Evolutionary conservation across 352 stramenopile genomes (phyloP), one percentile per base, ranked within the genome.

Genomic region (Phytophthora pini): DNA sequence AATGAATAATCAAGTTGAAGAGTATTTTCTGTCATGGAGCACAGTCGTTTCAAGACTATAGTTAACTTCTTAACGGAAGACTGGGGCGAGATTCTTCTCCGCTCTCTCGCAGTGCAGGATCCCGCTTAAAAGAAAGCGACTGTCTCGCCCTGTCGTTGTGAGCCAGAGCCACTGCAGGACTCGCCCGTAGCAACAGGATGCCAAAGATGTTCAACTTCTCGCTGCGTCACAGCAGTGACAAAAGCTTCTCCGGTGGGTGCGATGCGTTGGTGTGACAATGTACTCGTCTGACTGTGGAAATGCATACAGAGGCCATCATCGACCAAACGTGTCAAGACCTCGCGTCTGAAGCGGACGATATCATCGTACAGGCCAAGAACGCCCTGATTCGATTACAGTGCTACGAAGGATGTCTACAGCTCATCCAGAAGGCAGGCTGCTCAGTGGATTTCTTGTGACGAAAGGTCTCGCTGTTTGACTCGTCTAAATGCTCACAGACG

Each of bases 271-370:
- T 20, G 17, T 20, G 17, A 20, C 17, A 20, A 20, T 20, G 17
- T 20, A 3, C 8, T 36, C 13, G n/a, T 15, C 41, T 34, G 24
- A 50, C 34, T 56, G 13, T 27, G 24, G 12, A 9, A 8, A 13
- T 9, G 38, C 38, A 20, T 38, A 32, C 46, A 80, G 72, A 72
- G 45, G 59, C 72, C n/a, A 69, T 77, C 27, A 55, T 68, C 8
- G 70, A 76, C 20, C 75, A 81, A 64, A 70, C 70, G 48, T 84
- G 67, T 5, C 76, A 84, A 41, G 76, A 85, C 2, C 58, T 83
- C 46, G 65, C 80, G 29, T 40, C 65, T 3, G 68, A 80, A 32
- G 58, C 77, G 26, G 74, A 83, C 41, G 70, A 73, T 15, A 61
- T 87, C 31, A 62, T 87, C 22, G 44, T 52, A 20, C 72, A 74